Evolutionary conservation across 805 yeast species (phyloP).

Genomic region (Barnettozyma sucrosica): DNA sequence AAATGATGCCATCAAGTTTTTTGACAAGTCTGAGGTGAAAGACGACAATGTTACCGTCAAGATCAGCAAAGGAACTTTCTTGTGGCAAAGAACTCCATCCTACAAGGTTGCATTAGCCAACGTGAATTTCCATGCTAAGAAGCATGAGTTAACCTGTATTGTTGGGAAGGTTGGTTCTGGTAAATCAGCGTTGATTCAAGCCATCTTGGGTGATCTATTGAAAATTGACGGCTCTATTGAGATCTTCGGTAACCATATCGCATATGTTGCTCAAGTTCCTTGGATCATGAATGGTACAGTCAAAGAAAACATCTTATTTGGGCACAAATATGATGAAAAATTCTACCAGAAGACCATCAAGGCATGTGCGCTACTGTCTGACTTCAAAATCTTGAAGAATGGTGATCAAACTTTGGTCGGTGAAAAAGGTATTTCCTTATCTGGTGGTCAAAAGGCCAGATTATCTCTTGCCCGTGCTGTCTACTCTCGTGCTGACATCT

Average conservation of each 20-base stretch:
- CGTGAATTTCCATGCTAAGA: slow-evolving; percentile 56
- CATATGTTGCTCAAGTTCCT: slow-evolving; percentile 89
- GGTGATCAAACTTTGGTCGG: slow-evolving; percentile 36
- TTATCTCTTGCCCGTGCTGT: slow-evolving; percentile 93
- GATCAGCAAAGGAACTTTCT: slow-evolving; percentile 61
- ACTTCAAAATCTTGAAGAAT: slow-evolving; percentile 39
- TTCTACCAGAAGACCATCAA: slow-evolving; percentile 76
- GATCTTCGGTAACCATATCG: slow-evolving; percentile 68
- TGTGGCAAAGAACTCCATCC: slow-evolving; percentile 70
- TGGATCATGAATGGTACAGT: slow-evolving; percentile 97
- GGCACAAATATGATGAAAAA: slow-evolving; percentile 73
- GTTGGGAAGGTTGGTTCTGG: slow-evolving; percentile 92
- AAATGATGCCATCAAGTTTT: slow-evolving; percentile 59
- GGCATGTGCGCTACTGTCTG: slow-evolving; percentile 79
- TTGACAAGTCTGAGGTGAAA: slow-evolving; percentile 35
- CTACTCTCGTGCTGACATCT: slow-evolving; percentile 88
- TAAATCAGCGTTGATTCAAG: slow-evolving; percentile 75
- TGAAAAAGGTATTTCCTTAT: slow-evolving; percentile 91
- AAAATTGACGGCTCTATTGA: slow-evolving; percentile 67
- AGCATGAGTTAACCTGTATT: slow-evolving; percentile 77
- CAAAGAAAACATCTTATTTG: slow-evolving; percentile 85
- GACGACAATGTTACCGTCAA: slow-evolving; percentile 63
- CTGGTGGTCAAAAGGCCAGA: slow-evolving; percentile 98
- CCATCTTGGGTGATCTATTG: slow-evolving; percentile 71
- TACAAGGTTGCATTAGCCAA: slow-evolving; percentile 63